Evolutionary conservation across 148 eudicot genomes (phyloP), one percentile per base, ranked within the genome.

Genomic region (Chenopodium quinoa): DNA sequence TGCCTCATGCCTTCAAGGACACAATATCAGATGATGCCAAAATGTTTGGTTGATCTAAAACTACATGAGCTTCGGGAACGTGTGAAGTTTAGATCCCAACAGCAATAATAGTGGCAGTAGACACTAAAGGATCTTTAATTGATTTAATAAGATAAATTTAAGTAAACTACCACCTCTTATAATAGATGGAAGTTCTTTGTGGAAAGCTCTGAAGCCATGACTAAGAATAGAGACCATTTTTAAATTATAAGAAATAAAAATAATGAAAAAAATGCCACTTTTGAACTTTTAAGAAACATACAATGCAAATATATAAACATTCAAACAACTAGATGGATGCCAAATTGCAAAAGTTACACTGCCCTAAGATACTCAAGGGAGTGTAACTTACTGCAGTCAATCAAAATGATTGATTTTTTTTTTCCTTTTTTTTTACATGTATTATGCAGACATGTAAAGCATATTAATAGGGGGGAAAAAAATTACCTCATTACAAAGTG

Each of bases 401-500:
- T 50, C 65, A 48, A 23, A 64, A 17, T 10, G 13, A 9, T 48
- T 48, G 11, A 48, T 48, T 48, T 48, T 48, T 48, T 10, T 48
- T 48, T 2, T 0, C 13, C 9, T 48, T 56, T 8, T 56, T 56
- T 13, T 16, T 16, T 56, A 13, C 4, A 13, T 56, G 16, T 13
- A 16, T 56, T 12, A 48, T 48, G 11, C 52, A 48, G 52, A 9
- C 10, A 75, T 32, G 37, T 22, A 83, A 56, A 71, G 52, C 52
- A 34, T 3, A 25, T 46, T 16, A 9, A 52, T n/a, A 60, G 19
- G 19, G 63, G 4, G 46, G 23, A 79, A 25, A 20, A 73, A 77
- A 84, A 56, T 75, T 81, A 95, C 99, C 90, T 88, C 91, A 69
- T 75, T 71, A 83, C 92, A 86, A 27, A 90, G 88, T 80, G 93